phyloP scores from a whole-genome alignment of 1,139 yeast species.

The Pichia sp. region DNA sequence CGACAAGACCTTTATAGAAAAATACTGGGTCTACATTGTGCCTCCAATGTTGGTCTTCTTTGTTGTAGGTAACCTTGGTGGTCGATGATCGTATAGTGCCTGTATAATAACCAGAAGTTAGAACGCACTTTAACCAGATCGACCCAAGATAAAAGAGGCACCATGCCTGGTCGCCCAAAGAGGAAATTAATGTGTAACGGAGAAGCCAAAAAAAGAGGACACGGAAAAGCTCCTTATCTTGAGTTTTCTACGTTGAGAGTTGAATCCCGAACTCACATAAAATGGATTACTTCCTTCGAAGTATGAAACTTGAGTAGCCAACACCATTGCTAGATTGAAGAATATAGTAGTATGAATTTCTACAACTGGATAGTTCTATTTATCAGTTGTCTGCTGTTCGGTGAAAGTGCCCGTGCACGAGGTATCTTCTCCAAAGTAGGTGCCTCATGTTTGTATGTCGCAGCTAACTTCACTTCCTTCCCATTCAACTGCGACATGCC shows the following conservation, averaged over 20 bases:
- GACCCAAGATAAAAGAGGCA: neutral
- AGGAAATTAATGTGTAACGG: slow-evolving; percentile 4
- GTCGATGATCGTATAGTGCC: neutral
- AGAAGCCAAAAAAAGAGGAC: slow-evolving; percentile 1
- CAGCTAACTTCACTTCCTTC: slow-evolving; percentile 31
- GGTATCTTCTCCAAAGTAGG: slow-evolving; percentile 33
- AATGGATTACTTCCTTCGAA: too few species aligned
- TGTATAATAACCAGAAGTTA: neutral
- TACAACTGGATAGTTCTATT: slow-evolving; percentile 1
- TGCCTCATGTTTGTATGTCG: slow-evolving; percentile 32
- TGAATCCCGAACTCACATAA: too few species aligned
- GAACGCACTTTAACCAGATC: neutral
- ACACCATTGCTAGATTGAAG: neutral
- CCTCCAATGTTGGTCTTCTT: slow-evolving; percentile 39
- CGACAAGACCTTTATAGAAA: slow-evolving; percentile 48
- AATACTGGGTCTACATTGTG: slow-evolving; percentile 49
- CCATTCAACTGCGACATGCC: slow-evolving; percentile 33
- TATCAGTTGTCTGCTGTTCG: neutral
- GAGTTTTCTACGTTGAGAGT: neutral
- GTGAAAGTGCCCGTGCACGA: slow-evolving; percentile 14
- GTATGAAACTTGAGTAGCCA: neutral
- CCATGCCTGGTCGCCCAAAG: slow-evolving; percentile 4
- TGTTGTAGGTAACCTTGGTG: slow-evolving; percentile 16
- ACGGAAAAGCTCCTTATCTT: neutral
- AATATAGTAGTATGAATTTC: neutral